Evolutionary conservation across 2,329 filamentous ascomycete species (phyloP).

Genomic region (Lomentospora prolificans): DNA sequence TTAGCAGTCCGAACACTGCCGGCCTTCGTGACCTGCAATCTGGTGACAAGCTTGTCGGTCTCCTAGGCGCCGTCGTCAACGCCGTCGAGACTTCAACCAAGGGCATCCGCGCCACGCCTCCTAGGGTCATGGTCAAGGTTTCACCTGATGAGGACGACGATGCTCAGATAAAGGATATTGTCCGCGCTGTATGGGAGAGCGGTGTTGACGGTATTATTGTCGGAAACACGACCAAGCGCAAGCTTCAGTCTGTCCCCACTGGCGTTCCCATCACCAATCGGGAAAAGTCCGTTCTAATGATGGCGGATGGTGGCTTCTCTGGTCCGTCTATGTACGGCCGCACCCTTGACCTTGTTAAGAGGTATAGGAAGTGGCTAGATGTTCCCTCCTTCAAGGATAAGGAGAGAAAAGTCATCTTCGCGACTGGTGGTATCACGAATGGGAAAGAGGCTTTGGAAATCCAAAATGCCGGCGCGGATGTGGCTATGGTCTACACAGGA

Average conservation of each 20-base stretch:
- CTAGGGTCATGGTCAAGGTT: slow-evolving; percentile 96
- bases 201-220: slow-evolving; percentile 95
- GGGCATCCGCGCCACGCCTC: slow-evolving; percentile 50
- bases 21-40: slow-evolving; percentile 82
- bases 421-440: slow-evolving; percentile 84
- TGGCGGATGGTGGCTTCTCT: slow-evolving; percentile 74
- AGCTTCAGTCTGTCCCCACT: slow-evolving; percentile 56
- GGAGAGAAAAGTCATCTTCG: slow-evolving; percentile 73
- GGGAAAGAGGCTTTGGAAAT: slow-evolving; percentile 75
- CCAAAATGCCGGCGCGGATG: slow-evolving; percentile 78
- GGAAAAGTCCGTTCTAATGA: slow-evolving; percentile 59
- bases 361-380: slow-evolving; percentile 65
- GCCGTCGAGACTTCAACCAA: slow-evolving; percentile 49
- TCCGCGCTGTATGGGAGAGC: slow-evolving; percentile 69
- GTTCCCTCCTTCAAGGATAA: slow-evolving; percentile 29
- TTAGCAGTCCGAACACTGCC: slow-evolving; percentile 92
- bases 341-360: slow-evolving; percentile 67
- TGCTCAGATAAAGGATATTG: slow-evolving; percentile 77
- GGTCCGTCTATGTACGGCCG: slow-evolving; percentile 80
- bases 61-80: slow-evolving; percentile 72
- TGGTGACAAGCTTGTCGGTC: slow-evolving; percentile 67
- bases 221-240: slow-evolving; percentile 85
- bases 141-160: slow-evolving; percentile 89
- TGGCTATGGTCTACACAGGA: slow-evolving; percentile 85
- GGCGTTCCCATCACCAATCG: slow-evolving; percentile 53